Evolutionary conservation across 306 rosid species (phyloP).

Genomic region (Mimosa bimucronata): DNA sequence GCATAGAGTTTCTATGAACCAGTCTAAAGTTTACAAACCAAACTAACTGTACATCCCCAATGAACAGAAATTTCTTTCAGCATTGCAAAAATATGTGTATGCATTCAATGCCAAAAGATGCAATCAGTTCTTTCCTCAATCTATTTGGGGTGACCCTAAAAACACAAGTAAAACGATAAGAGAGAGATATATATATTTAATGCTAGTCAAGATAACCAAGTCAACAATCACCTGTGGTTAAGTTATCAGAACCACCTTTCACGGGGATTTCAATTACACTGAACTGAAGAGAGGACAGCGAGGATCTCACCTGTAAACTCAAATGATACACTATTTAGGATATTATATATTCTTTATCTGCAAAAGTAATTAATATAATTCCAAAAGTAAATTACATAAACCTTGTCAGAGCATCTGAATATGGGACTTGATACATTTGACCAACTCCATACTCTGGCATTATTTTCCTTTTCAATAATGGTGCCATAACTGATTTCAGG

Average conservation of each 20-base stretch:
- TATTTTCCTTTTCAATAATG: slow-evolving; percentile 56
- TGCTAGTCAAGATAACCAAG: slow-evolving; percentile 17
- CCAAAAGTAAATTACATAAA: slow-evolving; percentile 41
- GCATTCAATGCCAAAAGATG: slow-evolving; percentile 7
- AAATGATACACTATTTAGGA: slow-evolving; percentile 35
- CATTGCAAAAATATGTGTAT: background rate
- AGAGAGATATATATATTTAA: slow-evolving; percentile 30
- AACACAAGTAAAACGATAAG: slow-evolving; percentile 17
- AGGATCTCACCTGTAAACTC: slow-evolving; percentile 64
- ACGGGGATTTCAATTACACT: slow-evolving; percentile 72
- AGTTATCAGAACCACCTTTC: slow-evolving; percentile 63
- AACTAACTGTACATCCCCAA: slow-evolving; percentile 15
- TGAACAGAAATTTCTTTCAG: slow-evolving; percentile 14
- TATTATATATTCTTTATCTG: slow-evolving; percentile 22
- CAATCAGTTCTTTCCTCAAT: slow-evolving; percentile 3
- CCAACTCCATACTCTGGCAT: slow-evolving; percentile 74
- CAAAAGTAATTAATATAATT: slow-evolving; percentile 15
- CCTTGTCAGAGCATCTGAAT: slow-evolving; percentile 76
- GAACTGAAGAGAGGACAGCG: slow-evolving; percentile 71
- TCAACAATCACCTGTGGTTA: slow-evolving; percentile 67
- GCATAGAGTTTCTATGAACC: background rate
- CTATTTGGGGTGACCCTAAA: slow-evolving; percentile 15
- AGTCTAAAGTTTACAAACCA: background rate
- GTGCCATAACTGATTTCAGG: slow-evolving; percentile 84
- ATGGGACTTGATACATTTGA: slow-evolving; percentile 62